Conservation (phyloP, 495 filamentous ascomycete species). For the Paragyromitra xinjiangensis region DNA sequence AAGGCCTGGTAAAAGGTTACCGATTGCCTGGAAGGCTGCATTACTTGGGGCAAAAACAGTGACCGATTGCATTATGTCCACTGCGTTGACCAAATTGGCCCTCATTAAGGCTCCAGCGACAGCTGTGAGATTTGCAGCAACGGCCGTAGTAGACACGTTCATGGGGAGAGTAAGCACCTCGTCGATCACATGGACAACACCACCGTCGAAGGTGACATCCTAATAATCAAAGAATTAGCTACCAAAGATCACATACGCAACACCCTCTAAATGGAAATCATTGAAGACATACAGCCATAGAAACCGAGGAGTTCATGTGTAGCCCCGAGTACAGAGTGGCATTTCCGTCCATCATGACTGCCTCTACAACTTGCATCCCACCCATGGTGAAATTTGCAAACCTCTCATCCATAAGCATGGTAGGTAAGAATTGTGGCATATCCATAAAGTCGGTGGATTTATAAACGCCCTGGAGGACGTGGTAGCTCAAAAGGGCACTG, state of each 20-base stretch:
- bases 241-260: neutral
- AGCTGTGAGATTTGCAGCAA: slow-evolving; percentile 66
- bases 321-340: slow-evolving; percentile 61
- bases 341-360: slow-evolving; percentile 55
- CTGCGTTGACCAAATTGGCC: slow-evolving; percentile 60
- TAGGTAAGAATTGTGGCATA: slow-evolving; percentile 65
- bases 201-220: slow-evolving; percentile 70
- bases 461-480: slow-evolving; percentile 69
- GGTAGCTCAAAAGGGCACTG: slow-evolving; percentile 68
- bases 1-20: slow-evolving; percentile 63
- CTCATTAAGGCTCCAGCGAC: slow-evolving; percentile 66
- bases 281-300: slow-evolving; percentile 56
- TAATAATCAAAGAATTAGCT: slow-evolving; percentile 39
- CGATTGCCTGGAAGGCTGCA: slow-evolving; percentile 69
- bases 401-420: slow-evolving; percentile 63
- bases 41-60: slow-evolving; percentile 73
- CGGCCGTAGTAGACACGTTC: slow-evolving; percentile 64
- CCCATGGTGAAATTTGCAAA: slow-evolving; percentile 65
- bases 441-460: slow-evolving; percentile 60
- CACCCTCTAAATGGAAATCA: neutral
- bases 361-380: slow-evolving; percentile 61
- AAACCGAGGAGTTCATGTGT: slow-evolving; percentile 58
- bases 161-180: slow-evolving; percentile 63
- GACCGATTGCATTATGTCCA: slow-evolving; percentile 62
- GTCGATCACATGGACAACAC: slow-evolving; percentile 74